phyloP scores from a whole-genome alignment of 2,329 filamentous ascomycete genomes.

The Nemania sp. region DNA sequence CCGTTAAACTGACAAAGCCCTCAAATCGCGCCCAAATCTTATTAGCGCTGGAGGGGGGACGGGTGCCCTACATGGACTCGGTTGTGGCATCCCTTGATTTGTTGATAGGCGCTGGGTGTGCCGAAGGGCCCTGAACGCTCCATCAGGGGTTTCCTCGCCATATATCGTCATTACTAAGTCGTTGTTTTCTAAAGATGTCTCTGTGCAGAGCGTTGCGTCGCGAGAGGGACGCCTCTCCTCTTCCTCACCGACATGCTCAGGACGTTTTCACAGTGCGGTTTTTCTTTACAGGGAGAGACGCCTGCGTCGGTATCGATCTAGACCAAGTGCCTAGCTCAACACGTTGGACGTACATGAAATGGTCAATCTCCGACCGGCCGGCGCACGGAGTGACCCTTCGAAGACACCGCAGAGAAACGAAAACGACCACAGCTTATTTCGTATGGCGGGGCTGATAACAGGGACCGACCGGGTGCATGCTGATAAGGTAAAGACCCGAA shows the following conservation, averaged over 20 bases:
- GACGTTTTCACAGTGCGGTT: not conserved
- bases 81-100: slow-evolving; percentile 25
- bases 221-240: not conserved
- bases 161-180: slow-evolving; percentile 3
- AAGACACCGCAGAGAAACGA: too few species aligned
- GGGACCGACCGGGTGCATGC: too few species aligned
- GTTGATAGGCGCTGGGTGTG: not conserved
- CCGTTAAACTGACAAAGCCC: slow-evolving; percentile 19
- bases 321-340: slow-evolving; percentile 9
- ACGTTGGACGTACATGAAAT: not conserved
- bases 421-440: too few species aligned
- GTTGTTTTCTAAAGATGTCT: not conserved
- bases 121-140: not conserved
- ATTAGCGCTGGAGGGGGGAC: slow-evolving; percentile 13
- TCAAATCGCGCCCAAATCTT: not conserved
- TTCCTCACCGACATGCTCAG: not conserved
- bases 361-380: not conserved
- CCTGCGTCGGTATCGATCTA: slow-evolving; percentile 7
- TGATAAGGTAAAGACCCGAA: too few species aligned
- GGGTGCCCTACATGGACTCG: slow-evolving; percentile 31
- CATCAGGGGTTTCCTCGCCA: slow-evolving; percentile 7
- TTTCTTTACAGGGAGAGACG: not conserved
- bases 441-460: too few species aligned
- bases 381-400: too few species aligned
- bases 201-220: not conserved